A percentile compares a stretch with the other conserved stretches of the same genome.
Conservation (phyloP, 1,284 basidiomycete species). For the Austroboletus niveus region DNA sequence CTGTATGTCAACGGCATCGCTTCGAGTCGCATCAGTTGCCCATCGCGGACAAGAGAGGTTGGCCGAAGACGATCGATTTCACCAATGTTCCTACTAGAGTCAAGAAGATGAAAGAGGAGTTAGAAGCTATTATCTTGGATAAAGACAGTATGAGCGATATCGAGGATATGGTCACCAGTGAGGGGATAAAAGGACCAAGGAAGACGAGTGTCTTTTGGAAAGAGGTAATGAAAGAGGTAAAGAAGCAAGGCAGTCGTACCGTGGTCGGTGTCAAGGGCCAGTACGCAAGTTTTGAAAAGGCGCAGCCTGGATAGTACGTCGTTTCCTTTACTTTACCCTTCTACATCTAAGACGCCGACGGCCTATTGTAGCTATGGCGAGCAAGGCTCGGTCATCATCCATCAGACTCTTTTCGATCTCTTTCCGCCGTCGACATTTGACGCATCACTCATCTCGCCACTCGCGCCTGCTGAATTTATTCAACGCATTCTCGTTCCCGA, state of each 20-base stretch:
- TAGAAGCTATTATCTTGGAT: slow-evolving; percentile 55
- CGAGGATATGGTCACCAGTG: slow-evolving; percentile 16
- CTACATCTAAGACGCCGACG: neutral
- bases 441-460: slow-evolving; percentile 50
- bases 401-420: slow-evolving; percentile 70
- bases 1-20: slow-evolving; percentile 71
- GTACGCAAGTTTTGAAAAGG: slow-evolving; percentile 71
- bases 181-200: slow-evolving; percentile 36
- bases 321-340: slow-evolving; percentile 2
- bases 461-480: slow-evolving; percentile 69
- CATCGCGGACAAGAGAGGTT: slow-evolving; percentile 62
- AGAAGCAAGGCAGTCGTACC: slow-evolving; percentile 59
- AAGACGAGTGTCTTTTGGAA: slow-evolving; percentile 63
- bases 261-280: slow-evolving; percentile 67
- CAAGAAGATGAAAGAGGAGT: slow-evolving; percentile 40
- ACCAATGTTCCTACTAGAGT: slow-evolving; percentile 51
- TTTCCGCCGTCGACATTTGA: slow-evolving; percentile 64
- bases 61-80: slow-evolving; percentile 75
- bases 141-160: slow-evolving; percentile 33
- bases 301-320: slow-evolving; percentile 80
- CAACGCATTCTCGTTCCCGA: slow-evolving; percentile 75
- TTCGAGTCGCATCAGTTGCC: slow-evolving; percentile 73
- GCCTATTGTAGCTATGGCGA: slow-evolving; percentile 65
- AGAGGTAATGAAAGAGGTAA: slow-evolving; percentile 59
- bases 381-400: slow-evolving; percentile 71